Base-by-base conservation (phyloP, 805 yeast species). In the Wickerhamiella azyma region DNA sequence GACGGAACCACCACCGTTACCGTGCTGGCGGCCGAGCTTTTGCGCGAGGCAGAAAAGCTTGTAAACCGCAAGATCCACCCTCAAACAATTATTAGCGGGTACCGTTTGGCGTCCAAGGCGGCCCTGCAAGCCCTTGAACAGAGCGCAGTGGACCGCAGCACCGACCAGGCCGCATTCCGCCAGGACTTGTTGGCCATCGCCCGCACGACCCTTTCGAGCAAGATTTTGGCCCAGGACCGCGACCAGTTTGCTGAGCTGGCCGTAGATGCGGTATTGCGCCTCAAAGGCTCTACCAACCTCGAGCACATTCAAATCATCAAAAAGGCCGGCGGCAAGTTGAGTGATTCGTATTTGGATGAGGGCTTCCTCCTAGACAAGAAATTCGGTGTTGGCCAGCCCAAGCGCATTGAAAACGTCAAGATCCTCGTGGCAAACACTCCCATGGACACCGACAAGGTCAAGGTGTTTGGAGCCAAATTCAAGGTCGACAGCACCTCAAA, bases 1-100 rank as follows among this genome's bases (percentile, higher is more conserved):
- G 98, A 89, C 66, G 98, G 98, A 54, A 89, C 98, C 38, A 89
- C 98, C 1, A 81, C 95, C 26, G 98, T 89, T 17, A 84, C 96
- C 0, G 80, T 89, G 28, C 65, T 92, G 48, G 96, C 97, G 2
- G 96, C 96, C 47, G 98, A 92, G 67, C 71, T 92, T 50, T 74
- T 92, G 65, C 77, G 94, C 62, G 96, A 89, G 67, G 96, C 97
- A 29, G 96, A 92, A 65, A 79, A 79, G 61, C 75, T 92, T 52
- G 82, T 92, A 41, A 94, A 86, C 54, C 82, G 80, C 62, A 88
- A 82, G 61, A 92, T 92, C 53, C 98, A 92, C 65, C 98, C 99
- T 35, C 97, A 89, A 65, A 89, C 96, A 5, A 89, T 92, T 59
- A 86, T 92, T 53, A 94, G 85, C 63, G 99, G 99, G 47, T 92